phyloP scores from a whole-genome alignment of 1,284 basidiomycete species.

The Limonomyces culmigenus region DNA sequence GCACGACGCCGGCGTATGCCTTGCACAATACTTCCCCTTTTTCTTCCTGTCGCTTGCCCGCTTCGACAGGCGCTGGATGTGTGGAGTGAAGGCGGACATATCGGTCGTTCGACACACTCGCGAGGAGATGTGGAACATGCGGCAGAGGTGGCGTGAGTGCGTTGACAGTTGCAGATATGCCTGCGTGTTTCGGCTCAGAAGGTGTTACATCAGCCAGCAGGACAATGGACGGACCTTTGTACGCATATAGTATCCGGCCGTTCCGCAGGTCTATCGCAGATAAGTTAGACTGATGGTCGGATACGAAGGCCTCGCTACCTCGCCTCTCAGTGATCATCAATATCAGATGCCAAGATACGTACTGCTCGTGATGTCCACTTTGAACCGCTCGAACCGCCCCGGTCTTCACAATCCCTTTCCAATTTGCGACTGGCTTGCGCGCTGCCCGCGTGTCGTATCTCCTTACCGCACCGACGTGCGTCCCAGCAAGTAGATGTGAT shows the following conservation, averaged over 20 bases:
- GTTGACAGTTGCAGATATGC: slow-evolving; percentile 46
- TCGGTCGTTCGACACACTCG: slow-evolving; percentile 49
- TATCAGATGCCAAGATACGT: slow-evolving; percentile 13
- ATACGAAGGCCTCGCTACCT: slow-evolving; percentile 56
- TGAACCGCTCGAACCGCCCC: slow-evolving; percentile 54
- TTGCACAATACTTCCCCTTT: slow-evolving; percentile 56
- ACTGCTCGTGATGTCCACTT: slow-evolving; percentile 54
- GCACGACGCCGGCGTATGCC: slow-evolving; percentile 48
- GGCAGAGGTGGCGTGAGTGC: slow-evolving; percentile 31
- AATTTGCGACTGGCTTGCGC: slow-evolving; percentile 53
- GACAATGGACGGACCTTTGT: slow-evolving; percentile 36
- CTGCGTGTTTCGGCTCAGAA: slow-evolving; percentile 17
- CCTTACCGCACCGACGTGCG: slow-evolving; percentile 59
- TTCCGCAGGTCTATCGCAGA: slow-evolving; percentile 62
- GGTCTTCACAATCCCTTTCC: slow-evolving; percentile 39
- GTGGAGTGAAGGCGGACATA: slow-evolving; percentile 61
- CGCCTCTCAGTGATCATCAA: not conserved
- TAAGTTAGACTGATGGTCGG: slow-evolving; percentile 56
- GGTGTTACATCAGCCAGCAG: slow-evolving; percentile 2
- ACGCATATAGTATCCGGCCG: slow-evolving; percentile 53
- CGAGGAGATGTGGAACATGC: slow-evolving; percentile 30
- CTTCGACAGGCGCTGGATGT: slow-evolving; percentile 31
- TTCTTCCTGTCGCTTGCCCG: slow-evolving; percentile 34
- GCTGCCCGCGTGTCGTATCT: slow-evolving; percentile 69
- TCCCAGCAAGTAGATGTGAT: slow-evolving; percentile 57